A percentile compares a stretch with the other conserved stretches of the same genome.
These are phyloP conservation scores for Alternaria rosae DNA, from an alignment of 2,329 filamentous ascomycete species.

Conservation along the genomic window DNA sequence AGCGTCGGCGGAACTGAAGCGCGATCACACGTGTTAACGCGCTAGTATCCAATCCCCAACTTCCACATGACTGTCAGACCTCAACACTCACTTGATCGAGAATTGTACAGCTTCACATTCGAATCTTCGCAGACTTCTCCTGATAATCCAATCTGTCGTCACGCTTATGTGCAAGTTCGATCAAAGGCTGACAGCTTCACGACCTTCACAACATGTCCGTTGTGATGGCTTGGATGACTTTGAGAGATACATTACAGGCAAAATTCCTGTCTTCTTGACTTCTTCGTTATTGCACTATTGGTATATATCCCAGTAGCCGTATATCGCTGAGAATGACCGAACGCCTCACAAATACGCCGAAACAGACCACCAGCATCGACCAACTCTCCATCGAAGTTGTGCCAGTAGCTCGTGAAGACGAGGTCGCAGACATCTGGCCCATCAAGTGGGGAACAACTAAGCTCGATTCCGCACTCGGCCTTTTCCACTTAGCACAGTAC, in stretches of 20 bases:
- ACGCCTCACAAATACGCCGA: not conserved
- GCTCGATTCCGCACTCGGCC: not conserved
- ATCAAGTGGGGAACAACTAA: not conserved
- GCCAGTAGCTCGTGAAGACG: not conserved
- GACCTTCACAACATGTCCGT: not conserved
- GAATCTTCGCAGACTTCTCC: not conserved
- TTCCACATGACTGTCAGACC: not conserved
- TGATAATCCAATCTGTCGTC: not conserved
- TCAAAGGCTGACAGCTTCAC: not conserved
- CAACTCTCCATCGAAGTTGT: not conserved
- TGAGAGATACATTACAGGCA: not conserved
- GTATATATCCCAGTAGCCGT: not conserved
- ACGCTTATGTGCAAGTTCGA: not conserved
- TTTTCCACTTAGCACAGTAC: not conserved
- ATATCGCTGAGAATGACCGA: not conserved
- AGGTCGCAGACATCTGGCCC: not conserved
- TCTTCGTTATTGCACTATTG: not conserved
- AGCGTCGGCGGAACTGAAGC: conserved; percentile 9
- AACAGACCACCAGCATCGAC: not conserved
- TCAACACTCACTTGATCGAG: not conserved
- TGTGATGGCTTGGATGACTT: not conserved
- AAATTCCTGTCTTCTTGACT: not conserved
- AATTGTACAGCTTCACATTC: not conserved
- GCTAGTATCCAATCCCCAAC: not conserved
- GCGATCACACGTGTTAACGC: conserved; percentile 17